Conservation (phyloP, 148 eudicot species). For the Silene uniflora region DNA sequence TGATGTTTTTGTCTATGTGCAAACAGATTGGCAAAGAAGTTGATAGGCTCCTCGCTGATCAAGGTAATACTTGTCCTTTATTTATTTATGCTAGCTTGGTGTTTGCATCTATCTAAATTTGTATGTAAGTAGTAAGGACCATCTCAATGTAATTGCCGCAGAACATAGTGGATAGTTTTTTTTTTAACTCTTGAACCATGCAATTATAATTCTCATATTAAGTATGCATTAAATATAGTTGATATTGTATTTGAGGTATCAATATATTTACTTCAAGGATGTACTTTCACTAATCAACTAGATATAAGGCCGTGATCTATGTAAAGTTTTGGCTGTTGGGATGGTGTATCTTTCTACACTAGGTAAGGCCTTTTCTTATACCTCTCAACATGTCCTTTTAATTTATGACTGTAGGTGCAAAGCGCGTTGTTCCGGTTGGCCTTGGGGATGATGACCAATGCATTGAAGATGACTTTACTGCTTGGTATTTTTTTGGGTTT, state of each 20-base stretch:
- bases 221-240: too few relatives aligned
- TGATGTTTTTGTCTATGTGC: slow-evolving; percentile 6
- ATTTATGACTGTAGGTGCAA: slow-evolving; percentile 54
- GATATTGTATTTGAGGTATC: too few relatives aligned
- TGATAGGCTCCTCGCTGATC: slow-evolving; percentile 59
- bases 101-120: slow-evolving; percentile 11
- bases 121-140: slow-evolving; percentile 4
- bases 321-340: neutral
- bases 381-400: neutral
- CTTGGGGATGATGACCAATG: slow-evolving; percentile 96
- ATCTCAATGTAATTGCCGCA: too few relatives aligned
- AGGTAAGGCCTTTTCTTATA: slow-evolving; percentile 2
- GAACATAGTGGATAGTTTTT: too few relatives aligned
- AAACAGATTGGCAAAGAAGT: slow-evolving; percentile 70
- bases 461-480: slow-evolving; percentile 95
- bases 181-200: too few relatives aligned
- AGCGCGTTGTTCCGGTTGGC: slow-evolving; percentile 78
- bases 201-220: too few relatives aligned
- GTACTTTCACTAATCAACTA: too few relatives aligned
- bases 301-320: neutral
- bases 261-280: too few relatives aligned
- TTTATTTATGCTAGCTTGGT: slow-evolving; percentile 2
- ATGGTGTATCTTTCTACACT: neutral
- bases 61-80: slow-evolving; percentile 44
- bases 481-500: slow-evolving; percentile 51